Evolutionary conservation across 2,329 filamentous ascomycete genomes (phyloP).

Genomic region (Plectosphaerella plurivora): DNA sequence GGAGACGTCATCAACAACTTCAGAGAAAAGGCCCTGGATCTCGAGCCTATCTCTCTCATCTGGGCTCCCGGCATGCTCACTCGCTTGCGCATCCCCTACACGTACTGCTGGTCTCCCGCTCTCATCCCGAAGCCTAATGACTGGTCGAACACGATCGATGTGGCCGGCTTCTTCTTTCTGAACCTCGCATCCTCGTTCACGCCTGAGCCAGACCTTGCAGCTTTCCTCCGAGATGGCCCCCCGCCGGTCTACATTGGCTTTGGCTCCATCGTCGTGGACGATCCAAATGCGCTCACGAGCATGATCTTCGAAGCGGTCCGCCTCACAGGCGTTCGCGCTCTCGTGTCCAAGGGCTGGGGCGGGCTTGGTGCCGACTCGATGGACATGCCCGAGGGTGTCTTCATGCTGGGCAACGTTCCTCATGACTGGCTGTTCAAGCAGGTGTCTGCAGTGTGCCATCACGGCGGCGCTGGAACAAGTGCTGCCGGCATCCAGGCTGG

Average conservation of each 20-base stretch:
- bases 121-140: conserved; percentile 76
- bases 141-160: conserved; percentile 67
- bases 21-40: conserved; percentile 65
- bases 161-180: conserved; percentile 75
- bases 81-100: conserved; percentile 74
- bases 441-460: conserved; percentile 79
- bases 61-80: conserved; percentile 79
- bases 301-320: conserved; percentile 69
- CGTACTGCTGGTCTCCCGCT: conserved; percentile 87
- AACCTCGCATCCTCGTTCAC: conserved; percentile 62
- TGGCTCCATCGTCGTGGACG: conserved; percentile 76
- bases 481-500: conserved; percentile 80
- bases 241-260: conserved; percentile 81
- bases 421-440: conserved; percentile 87
- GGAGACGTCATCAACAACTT: conserved; percentile 91
- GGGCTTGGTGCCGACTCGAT: conserved; percentile 70
- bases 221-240: conserved; percentile 63
- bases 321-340: conserved; percentile 64
- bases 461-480: conserved; percentile 84
- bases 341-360: conserved; percentile 87
- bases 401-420: conserved; percentile 79
- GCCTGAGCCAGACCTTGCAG: conserved; percentile 59
- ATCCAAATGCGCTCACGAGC: conserved; percentile 65
- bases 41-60: conserved; percentile 74
- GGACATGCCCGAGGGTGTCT: conserved; percentile 68